phyloP scores from a whole-genome alignment of 2,329 filamentous ascomycete species.

The Septoria petroselini region DNA sequence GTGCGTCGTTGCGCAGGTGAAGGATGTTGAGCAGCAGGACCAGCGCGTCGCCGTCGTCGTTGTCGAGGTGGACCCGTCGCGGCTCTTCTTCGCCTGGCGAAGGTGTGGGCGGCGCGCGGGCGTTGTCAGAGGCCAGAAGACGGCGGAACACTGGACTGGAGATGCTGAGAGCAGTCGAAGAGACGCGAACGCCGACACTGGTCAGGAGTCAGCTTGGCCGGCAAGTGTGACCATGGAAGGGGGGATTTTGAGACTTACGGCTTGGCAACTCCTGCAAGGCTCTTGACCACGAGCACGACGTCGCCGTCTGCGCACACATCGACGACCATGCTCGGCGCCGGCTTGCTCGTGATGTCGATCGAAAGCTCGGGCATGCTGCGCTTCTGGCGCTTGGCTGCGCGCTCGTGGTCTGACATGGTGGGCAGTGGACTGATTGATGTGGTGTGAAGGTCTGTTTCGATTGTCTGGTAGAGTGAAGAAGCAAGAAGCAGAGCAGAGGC shows the following conservation, averaged over 20 bases:
- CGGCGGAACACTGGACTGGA: conserved; percentile 28
- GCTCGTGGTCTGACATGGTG: conserved; percentile 17
- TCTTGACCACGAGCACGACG: conserved; percentile 18
- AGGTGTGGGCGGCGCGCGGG: conserved; percentile 1
- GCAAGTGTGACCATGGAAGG: no score
- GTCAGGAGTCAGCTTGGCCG: conserved; percentile 1
- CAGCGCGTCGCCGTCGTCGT: conserved; percentile 30
- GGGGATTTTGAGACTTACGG: no score
- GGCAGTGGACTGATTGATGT: neutral
- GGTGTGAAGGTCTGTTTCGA: no score
- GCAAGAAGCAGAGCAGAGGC: no score
- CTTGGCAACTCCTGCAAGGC: conserved; percentile 13
- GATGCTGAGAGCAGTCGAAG: conserved; percentile 25
- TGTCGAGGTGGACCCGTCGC: conserved; percentile 21
- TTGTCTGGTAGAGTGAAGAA: no score
- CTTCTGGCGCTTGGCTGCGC: conserved; percentile 18
- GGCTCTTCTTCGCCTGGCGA: conserved; percentile 7
- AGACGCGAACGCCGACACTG: conserved; percentile 27
- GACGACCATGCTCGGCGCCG: conserved; percentile 8
- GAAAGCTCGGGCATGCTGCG: conserved; percentile 10
- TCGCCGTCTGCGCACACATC: conserved; percentile 20
- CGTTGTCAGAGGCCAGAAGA: conserved; percentile 4
- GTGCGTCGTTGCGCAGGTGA: conserved; percentile 31
- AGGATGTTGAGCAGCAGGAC: conserved; percentile 31
- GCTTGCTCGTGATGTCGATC: conserved; percentile 1